A percentile compares a stretch with the other conserved stretches of the same genome.
These are phyloP conservation scores for Cruciata laevipes DNA, from an alignment of 257 asterid species.

Conservation along the genomic window DNA sequence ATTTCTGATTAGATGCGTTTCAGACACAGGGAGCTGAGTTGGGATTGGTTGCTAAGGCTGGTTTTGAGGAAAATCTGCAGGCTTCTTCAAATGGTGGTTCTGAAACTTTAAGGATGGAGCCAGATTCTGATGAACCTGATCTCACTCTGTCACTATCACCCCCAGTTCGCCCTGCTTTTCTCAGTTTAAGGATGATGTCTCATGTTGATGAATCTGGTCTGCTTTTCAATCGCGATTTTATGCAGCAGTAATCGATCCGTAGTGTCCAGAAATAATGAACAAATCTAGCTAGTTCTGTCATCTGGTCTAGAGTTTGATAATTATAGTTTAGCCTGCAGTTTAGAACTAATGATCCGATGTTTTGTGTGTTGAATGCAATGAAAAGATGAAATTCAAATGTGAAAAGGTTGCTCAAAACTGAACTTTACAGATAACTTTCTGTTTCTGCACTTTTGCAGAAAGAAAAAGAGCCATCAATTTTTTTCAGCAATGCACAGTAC, in stretches of 20 bases:
- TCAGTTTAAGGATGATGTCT: background rate
- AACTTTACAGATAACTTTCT: background rate
- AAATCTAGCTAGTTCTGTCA: background rate
- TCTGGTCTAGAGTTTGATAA: too few relatives aligned
- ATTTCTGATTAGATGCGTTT: background rate
- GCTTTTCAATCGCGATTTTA: background rate
- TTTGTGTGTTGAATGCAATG: background rate
- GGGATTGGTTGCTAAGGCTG: background rate
- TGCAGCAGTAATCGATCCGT: too few relatives aligned
- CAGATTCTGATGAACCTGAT: constrained; percentile 1
- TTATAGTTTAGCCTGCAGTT: background rate
- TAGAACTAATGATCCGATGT: background rate
- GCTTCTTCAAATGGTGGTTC: background rate
- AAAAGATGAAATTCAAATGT: background rate
- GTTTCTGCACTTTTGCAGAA: background rate
- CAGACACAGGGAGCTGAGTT: background rate
- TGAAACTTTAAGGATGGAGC: background rate
- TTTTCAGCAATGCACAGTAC: background rate
- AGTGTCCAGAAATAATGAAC: too few relatives aligned
- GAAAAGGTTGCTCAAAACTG: background rate
- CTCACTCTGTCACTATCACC: constrained; percentile 5
- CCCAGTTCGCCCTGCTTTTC: background rate
- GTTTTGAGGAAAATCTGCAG: background rate
- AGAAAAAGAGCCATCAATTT: too few relatives aligned
- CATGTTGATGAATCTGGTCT: background rate